Evolutionary conservation across 768 basidiomycete species (phyloP).

Genomic region (Imleria badia): DNA sequence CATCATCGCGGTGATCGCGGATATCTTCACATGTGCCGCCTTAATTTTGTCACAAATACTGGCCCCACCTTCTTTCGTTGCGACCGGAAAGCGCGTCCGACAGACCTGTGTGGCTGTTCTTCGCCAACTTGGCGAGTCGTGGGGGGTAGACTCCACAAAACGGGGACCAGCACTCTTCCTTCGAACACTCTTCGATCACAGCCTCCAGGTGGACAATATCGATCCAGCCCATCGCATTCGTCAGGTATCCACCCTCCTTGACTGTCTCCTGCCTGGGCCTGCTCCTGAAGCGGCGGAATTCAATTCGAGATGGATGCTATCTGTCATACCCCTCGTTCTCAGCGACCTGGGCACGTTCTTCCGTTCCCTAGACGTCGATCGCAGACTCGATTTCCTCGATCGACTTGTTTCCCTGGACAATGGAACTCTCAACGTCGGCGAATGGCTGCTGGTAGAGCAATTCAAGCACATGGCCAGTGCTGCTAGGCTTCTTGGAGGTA

Average conservation of each 20-base stretch:
- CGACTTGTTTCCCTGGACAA: constrained; percentile 57
- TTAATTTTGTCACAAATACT: constrained; percentile 43
- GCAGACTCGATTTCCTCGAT: constrained; percentile 50
- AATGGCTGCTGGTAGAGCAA: constrained; percentile 71
- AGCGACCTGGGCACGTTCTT: constrained; percentile 56
- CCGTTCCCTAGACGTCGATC: constrained; percentile 54
- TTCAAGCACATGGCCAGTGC: constrained; percentile 47
- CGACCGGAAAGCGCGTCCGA: constrained; percentile 40
- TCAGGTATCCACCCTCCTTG: constrained; percentile 57
- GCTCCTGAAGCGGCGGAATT: constrained; percentile 26
- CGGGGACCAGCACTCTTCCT: constrained; percentile 53
- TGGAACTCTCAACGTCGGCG: constrained; percentile 29
- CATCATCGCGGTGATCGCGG: constrained; percentile 44
- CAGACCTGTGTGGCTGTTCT: constrained; percentile 54
- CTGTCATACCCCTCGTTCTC: constrained; percentile 57
- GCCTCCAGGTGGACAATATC: constrained; percentile 34
- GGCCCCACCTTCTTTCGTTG: constrained; percentile 18
- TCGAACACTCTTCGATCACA: constrained; percentile 54
- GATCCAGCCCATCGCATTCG: constrained; percentile 60
- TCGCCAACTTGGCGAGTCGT: constrained; percentile 35
- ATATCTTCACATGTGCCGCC: constrained; percentile 57
- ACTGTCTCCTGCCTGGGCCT: constrained; percentile 50
- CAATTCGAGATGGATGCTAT: constrained; percentile 47
- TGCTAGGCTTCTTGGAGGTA: constrained; percentile 37
- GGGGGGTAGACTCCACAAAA: constrained; percentile 33